Base-by-base conservation (phyloP, 192 early-diverging fungal genomes). In the Gigaspora rosea region DNA sequence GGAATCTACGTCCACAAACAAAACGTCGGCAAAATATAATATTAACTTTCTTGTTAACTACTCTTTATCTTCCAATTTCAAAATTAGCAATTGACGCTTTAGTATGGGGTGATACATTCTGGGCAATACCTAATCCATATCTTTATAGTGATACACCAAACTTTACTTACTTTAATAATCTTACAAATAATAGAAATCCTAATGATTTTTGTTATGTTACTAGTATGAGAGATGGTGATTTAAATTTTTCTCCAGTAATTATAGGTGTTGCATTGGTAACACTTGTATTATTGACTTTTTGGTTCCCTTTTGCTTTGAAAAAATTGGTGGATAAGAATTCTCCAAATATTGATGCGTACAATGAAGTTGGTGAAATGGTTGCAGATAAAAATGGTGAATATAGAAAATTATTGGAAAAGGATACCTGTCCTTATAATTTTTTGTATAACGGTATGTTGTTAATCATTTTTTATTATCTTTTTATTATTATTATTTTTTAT, bases 371-470 rank as follows among this genome's bases (percentile, higher is more conserved):
- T 4, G 81, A 84, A 58, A 58, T 68, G 3, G 56, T 81, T 12
- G 33, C 71, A 27, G 75, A 81, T 51, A 56, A 50, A 67, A 76
- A 78, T 41, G 83, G 80, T 36, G 83, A 85, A 51, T 81, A 83
- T 67, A 81, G 80, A 47, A 80, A 84, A 0, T 79, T 87, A 18
- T 75, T 89, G 80, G 86, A 90, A 51, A 68, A 81, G 0, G 88
- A 89, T 52, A 86, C 85, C 10, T 81, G 79, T 54, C 87, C 90
- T 47, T 88, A 86, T 78, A 88, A 89, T 20, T 89, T 89, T 58
- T 62, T 91, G 36, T 91, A 90, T 73, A 86, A 83, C 47, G 80
- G 84, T 81, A 83, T 80, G 71, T 84, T 81, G 27, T 81, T 85
- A 41, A 41, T 18, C 71, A 71, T 8, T 62, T 33, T 12, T 27